Evolutionary conservation across 352 stramenopile genomes (phyloP).

Genomic region (Pythium diclinum): DNA sequence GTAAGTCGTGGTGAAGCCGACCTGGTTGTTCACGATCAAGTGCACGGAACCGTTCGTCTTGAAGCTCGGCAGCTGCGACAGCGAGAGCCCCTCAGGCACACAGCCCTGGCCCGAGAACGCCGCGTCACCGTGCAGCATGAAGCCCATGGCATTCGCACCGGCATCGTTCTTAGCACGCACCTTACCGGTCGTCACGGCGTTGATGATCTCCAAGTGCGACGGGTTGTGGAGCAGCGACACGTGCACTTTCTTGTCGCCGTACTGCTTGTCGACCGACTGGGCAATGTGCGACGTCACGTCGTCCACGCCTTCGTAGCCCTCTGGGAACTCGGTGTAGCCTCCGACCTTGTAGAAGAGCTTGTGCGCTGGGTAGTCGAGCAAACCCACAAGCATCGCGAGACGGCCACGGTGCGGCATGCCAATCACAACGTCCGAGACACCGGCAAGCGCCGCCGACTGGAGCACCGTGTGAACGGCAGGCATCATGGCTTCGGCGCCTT

Average conservation of each 20-base stretch:
- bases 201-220: constrained; percentile 88
- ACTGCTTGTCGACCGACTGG: constrained; percentile 67
- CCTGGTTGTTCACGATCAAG: constrained; percentile 89
- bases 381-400: constrained; percentile 66
- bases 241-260: constrained; percentile 49
- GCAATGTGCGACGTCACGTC: constrained; percentile 88
- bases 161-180: constrained; percentile 78
- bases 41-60: constrained; percentile 76
- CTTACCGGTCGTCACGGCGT: constrained; percentile 80
- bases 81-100: constrained; percentile 68
- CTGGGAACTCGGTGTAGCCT: constrained; percentile 69
- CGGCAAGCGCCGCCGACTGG: constrained; percentile 41
- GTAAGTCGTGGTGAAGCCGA: constrained; percentile 88
- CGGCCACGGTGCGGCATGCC: constrained; percentile 85
- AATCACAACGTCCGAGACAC: constrained; percentile 76
- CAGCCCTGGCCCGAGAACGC: constrained; percentile 86
- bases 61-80: constrained; percentile 80
- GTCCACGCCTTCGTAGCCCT: constrained; percentile 57
- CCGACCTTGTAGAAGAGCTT: constrained; percentile 86
- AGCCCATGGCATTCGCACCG: constrained; percentile 61
- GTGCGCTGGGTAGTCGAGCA: constrained; percentile 78
- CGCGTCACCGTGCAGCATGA: constrained; percentile 86
- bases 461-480: constrained; percentile 71
- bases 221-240: constrained; percentile 87
- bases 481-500: constrained; percentile 82